phyloP scores from a whole-genome alignment of 2,329 filamentous ascomycete species.

The Fusarium goolgardi region DNA sequence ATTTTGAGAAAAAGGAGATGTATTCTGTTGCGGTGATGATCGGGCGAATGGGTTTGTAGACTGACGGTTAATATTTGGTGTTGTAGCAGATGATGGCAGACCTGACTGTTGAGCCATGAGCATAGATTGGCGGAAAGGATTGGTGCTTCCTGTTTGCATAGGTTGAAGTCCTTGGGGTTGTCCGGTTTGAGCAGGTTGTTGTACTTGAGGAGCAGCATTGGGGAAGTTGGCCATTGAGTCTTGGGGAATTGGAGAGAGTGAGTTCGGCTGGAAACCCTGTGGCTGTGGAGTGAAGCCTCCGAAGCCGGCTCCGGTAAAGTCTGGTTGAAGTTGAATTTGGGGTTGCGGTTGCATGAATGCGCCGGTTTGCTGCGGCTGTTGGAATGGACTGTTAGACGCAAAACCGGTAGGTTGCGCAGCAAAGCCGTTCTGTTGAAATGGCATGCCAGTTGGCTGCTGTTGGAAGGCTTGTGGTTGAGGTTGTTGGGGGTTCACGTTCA shows the following conservation, averaged over 20 bases:
- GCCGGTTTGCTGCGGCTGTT: conserved; percentile 51
- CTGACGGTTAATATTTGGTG: conserved; percentile 64
- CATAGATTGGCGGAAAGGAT: conserved; percentile 95
- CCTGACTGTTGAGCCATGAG: conserved; percentile 71
- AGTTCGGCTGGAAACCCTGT: conserved; percentile 63
- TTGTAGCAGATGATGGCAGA: conserved; percentile 57
- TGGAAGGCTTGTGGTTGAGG: conserved; percentile 53
- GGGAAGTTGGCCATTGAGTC: conserved; percentile 57
- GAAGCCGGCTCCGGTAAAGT: conserved; percentile 79
- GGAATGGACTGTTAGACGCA: conserved; percentile 49
- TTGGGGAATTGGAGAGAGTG: conserved; percentile 68
- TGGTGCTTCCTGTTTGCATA: conserved; percentile 68
- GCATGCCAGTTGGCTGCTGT: conserved; percentile 45
- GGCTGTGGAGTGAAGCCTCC: conserved; percentile 80
- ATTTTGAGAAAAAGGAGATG: conserved; percentile 51
- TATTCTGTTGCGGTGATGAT: conserved; percentile 60
- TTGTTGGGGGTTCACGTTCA: conserved; percentile 60
- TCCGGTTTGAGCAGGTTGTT: conserved; percentile 39
- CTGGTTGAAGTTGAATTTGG: conserved; percentile 59
- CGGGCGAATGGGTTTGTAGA: conserved; percentile 92
- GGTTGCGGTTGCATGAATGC: conserved; percentile 46
- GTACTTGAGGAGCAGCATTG: conserved; percentile 43
- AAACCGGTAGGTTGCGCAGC: conserved; percentile 51
- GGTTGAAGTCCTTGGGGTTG: conserved; percentile 43
- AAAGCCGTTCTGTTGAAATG: conserved; percentile 43